Evolutionary conservation across 768 basidiomycete genomes (phyloP), one percentile per base, ranked within the genome.

Genomic region (Suillus weaverae): DNA sequence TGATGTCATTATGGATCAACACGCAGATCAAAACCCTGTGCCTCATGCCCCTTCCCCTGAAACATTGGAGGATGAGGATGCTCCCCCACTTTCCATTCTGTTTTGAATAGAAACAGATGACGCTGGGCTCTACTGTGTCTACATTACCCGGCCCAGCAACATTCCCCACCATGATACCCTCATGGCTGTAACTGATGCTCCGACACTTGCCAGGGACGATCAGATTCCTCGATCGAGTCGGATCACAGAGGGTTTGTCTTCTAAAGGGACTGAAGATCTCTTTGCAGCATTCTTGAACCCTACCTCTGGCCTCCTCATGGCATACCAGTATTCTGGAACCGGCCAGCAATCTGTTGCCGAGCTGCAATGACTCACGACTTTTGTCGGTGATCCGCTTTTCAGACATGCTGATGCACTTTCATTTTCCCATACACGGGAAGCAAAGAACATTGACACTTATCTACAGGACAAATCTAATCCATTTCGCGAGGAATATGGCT

Each of bases 271-370:
- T 16, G 50, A 56, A 3, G 22, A 64, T 20, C 14, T 62, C 0
- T 65, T 26, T 61, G 11, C n/a, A 13, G 44, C 62, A 61, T 79
- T 64, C 69, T 70, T 20, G 1, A 67, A 70, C 68, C 61, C 62
- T 20, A 68, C 73, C 1, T 56, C 64, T 1, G 74, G 69, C 55
- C 69, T 70, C 0, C 72, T 79, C 32, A 73, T 77, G 73, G 26
- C 60, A 3, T 79, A 78, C 76, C 62, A 69, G 1, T 76, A 74
- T 57, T 67, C 67, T 20, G 73, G 75, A 1, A 76, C 72, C 2
- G 68, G 56, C 14, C 32, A 26, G 2, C 79, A 79, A 62, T 76
- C 78, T 5, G 60, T 65, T 9, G 50, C 26, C 0, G 75, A 78
- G 48, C 51, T 75, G 0, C 57, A 78, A 14, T 59, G 66, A 5